Evolutionary conservation across 2,329 filamentous ascomycete genomes (phyloP).

Genomic region (Fusarium devonianum): DNA sequence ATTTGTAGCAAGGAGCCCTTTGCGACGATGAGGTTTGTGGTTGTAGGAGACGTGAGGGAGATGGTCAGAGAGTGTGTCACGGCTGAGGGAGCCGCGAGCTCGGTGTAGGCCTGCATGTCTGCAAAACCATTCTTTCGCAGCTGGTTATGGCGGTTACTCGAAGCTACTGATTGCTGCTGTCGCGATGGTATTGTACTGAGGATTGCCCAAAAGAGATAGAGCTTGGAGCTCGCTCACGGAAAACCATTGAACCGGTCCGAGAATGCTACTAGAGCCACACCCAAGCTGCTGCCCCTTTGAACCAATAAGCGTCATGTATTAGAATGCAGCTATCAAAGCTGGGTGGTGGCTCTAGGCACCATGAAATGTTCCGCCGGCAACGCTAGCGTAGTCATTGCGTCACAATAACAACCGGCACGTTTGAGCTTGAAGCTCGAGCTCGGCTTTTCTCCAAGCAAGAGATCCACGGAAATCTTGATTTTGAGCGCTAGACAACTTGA

Average conservation of each 20-base stretch:
- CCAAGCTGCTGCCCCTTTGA: neutral
- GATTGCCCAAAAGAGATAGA: constrained; percentile 32
- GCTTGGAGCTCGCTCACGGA: constrained; percentile 27
- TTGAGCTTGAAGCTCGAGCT: constrained; percentile 30
- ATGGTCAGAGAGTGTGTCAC: constrained; percentile 87
- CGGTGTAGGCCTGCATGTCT: constrained; percentile 95
- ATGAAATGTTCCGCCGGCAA: constrained; percentile 16
- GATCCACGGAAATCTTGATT: constrained; percentile 30
- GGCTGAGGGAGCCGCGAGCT: constrained; percentile 91
- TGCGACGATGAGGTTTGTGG: constrained; percentile 87
- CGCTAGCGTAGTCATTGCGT: constrained; percentile 38
- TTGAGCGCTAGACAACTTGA: constrained; percentile 2
- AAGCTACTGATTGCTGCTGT: constrained; percentile 8
- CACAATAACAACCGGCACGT: constrained; percentile 32
- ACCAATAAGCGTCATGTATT: neutral
- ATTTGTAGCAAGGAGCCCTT: constrained; percentile 94
- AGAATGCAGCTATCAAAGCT: constrained; percentile 1
- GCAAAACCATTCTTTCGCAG: constrained; percentile 47
- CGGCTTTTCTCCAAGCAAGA: constrained; percentile 12
- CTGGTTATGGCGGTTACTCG: constrained; percentile 29
- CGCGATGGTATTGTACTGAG: constrained; percentile 30
- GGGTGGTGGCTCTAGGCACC: constrained; percentile 9
- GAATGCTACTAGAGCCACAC: neutral
- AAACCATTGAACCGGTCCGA: constrained; percentile 21
- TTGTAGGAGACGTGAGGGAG: constrained; percentile 76